Conservation (phyloP, 1,284 basidiomycete species). For the Golubevia pallescens region DNA sequence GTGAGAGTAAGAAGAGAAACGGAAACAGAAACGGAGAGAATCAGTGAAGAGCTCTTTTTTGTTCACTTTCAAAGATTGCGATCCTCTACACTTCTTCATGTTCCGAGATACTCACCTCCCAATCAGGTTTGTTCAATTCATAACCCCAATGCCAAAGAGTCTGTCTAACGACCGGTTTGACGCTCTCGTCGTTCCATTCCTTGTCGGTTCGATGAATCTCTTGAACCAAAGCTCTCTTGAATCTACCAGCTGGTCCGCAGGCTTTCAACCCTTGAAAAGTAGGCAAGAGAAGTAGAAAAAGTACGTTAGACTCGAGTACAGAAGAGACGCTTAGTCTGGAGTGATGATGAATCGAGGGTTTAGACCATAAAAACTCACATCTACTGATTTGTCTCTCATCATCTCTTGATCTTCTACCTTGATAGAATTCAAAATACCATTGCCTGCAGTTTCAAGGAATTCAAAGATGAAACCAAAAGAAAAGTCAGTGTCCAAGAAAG, state of each 20-base stretch:
- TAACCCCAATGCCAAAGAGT: slow-evolving; percentile 63
- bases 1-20: too few species aligned
- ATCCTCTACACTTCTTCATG: too few species aligned
- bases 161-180: slow-evolving; percentile 38
- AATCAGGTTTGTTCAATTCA: slow-evolving; percentile 52
- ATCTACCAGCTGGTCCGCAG: slow-evolving; percentile 66
- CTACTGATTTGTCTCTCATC: slow-evolving; percentile 67
- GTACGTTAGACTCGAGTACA: background rate
- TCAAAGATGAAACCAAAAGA: too few species aligned
- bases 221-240: slow-evolving; percentile 65
- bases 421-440: slow-evolving; percentile 67
- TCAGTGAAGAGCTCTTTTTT: too few species aligned
- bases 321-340: background rate
- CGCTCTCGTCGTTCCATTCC: slow-evolving; percentile 56
- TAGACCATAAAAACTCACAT: slow-evolving; percentile 55
- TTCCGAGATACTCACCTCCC: background rate
- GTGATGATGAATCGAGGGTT: too few species aligned
- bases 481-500: background rate
- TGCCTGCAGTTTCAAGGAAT: too few species aligned
- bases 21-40: too few species aligned
- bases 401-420: slow-evolving; percentile 66
- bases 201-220: slow-evolving; percentile 60
- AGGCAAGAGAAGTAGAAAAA: background rate
- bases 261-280: slow-evolving; percentile 65
- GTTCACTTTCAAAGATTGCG: too few species aligned